Percentiles rank a stretch among this genome's conserved stretches.
Evolutionary conservation across 1,284 basidiomycete species (phyloP).

Genomic region (Leccinum subrobustum): DNA sequence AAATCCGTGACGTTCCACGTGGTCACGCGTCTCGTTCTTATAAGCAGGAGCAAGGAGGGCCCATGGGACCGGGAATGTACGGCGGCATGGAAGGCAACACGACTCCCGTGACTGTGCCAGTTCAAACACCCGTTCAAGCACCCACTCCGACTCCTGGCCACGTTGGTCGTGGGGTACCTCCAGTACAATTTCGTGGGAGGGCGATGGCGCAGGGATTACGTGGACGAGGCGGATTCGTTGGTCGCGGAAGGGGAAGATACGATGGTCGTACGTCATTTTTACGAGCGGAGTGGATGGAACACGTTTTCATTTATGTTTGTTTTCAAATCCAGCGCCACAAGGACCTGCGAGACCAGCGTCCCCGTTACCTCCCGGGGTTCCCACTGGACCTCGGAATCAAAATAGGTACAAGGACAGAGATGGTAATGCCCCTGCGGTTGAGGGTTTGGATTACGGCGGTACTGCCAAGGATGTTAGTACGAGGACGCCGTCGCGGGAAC

Average conservation of each 20-base stretch:
- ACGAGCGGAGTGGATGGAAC: background rate
- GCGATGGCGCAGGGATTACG: slow-evolving; percentile 41
- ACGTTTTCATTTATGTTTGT: background rate
- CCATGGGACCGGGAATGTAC: slow-evolving; percentile 57
- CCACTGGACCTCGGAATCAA: slow-evolving; percentile 81
- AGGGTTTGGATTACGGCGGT: slow-evolving; percentile 83
- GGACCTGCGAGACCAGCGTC: slow-evolving; percentile 73
- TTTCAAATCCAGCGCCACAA: slow-evolving; percentile 37
- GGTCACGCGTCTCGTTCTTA: slow-evolving; percentile 25
- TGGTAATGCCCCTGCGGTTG: slow-evolving; percentile 73
- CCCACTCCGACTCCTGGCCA: slow-evolving; percentile 37
- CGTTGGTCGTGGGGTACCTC: slow-evolving; percentile 44
- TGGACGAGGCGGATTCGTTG: slow-evolving; percentile 46
- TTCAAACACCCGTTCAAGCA: slow-evolving; percentile 32
- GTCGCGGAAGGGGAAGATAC: slow-evolving; percentile 48
- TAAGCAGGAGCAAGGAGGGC: slow-evolving; percentile 37
- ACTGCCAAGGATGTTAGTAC: slow-evolving; percentile 42
- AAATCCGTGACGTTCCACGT: slow-evolving; percentile 35
- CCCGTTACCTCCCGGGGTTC: slow-evolving; percentile 77
- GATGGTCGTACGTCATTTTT: slow-evolving; percentile 38
- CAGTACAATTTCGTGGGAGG: slow-evolving; percentile 56
- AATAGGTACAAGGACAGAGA: slow-evolving; percentile 87
- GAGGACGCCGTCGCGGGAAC: slow-evolving; percentile 54
- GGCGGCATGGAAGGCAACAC: slow-evolving; percentile 47
- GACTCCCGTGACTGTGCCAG: slow-evolving; percentile 36